Percentiles rank a stretch among this genome's conserved stretches.
These are phyloP conservation scores for Penicillium sp. DNA, from an alignment of 2,329 filamentous ascomycete genomes.

Conservation along the genomic window DNA sequence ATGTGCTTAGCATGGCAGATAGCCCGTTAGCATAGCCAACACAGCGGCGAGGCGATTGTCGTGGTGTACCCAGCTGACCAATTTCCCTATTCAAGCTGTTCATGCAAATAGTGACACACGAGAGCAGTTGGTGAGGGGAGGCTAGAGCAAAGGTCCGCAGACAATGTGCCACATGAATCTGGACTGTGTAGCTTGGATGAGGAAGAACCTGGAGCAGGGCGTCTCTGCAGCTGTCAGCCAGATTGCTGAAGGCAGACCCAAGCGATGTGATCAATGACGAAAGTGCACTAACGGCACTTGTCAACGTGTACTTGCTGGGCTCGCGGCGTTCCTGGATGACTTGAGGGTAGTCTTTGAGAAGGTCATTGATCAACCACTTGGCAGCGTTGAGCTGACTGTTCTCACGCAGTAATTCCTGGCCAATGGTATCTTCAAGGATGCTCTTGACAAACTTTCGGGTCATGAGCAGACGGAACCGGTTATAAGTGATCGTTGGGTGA, in stretches of 20 bases:
- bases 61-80: constrained; percentile 69
- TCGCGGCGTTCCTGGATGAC: constrained; percentile 83
- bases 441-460: constrained; percentile 82
- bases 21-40: constrained; percentile 90
- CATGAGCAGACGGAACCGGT: constrained; percentile 83
- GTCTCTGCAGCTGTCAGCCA: constrained; percentile 84
- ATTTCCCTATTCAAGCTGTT: constrained; percentile 90
- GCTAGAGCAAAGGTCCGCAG: constrained; percentile 84
- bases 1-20: constrained; percentile 86
- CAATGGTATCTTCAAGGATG: constrained; percentile 80
- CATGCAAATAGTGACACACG: constrained; percentile 92
- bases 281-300: constrained; percentile 75
- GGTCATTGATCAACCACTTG: constrained; percentile 77
- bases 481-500: constrained; percentile 72
- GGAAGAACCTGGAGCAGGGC: constrained; percentile 85
- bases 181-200: constrained; percentile 94
- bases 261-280: constrained; percentile 76
- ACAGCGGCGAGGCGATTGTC: constrained; percentile 79
- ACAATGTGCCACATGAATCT: constrained; percentile 84
- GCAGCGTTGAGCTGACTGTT: constrained; percentile 83
- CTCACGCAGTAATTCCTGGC: constrained; percentile 79
- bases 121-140: constrained; percentile 87
- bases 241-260: constrained; percentile 75
- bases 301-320: constrained; percentile 82
- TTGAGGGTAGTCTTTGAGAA: constrained; percentile 93